phyloP scores from a whole-genome alignment of 345 rosid species.

The Stellera chamaejasme region DNA sequence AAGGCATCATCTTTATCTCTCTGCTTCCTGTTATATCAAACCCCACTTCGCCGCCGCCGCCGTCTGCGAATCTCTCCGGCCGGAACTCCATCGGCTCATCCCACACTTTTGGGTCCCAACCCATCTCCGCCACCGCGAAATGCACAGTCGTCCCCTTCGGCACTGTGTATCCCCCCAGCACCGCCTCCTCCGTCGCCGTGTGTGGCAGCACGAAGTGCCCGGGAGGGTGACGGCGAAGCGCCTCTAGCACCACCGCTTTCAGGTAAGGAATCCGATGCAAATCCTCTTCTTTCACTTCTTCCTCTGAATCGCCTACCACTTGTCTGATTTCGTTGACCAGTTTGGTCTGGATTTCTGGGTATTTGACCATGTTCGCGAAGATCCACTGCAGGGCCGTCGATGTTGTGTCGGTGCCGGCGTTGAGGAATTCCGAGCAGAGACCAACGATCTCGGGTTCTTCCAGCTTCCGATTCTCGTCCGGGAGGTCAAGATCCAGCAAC shows the following conservation, averaged over 20 bases:
- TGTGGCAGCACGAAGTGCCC: conserved; percentile 18
- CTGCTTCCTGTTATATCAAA: background rate
- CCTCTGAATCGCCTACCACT: conserved; percentile 12
- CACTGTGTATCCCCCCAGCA: conserved; percentile 1
- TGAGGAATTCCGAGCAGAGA: conserved; percentile 13
- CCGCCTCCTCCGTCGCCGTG: conserved; percentile 1
- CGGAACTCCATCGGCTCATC: conserved; percentile 29
- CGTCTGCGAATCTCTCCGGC: background rate
- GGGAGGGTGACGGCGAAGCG: conserved; percentile 25
- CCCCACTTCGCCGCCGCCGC: background rate
- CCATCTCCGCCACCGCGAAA: conserved; percentile 20
- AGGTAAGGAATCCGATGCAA: conserved; percentile 25
- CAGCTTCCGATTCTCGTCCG: conserved; percentile 21
- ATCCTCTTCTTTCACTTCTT: conserved; percentile 24
- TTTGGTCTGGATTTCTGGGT: conserved; percentile 17
- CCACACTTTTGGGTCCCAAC: conserved; percentile 28
- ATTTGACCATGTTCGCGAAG: conserved; percentile 30
- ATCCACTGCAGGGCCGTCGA: conserved; percentile 33
- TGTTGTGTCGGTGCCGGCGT: conserved; percentile 25
- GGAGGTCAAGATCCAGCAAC: conserved; percentile 22
- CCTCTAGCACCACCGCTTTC: conserved; percentile 28
- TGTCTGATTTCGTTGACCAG: conserved; percentile 16
- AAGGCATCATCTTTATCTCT: background rate
- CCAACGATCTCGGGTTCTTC: conserved; percentile 13
- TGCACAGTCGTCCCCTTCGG: conserved; percentile 2